phyloP scores from a whole-genome alignment of 441 rosid genomes.

The Gossypium schwendimanii region DNA sequence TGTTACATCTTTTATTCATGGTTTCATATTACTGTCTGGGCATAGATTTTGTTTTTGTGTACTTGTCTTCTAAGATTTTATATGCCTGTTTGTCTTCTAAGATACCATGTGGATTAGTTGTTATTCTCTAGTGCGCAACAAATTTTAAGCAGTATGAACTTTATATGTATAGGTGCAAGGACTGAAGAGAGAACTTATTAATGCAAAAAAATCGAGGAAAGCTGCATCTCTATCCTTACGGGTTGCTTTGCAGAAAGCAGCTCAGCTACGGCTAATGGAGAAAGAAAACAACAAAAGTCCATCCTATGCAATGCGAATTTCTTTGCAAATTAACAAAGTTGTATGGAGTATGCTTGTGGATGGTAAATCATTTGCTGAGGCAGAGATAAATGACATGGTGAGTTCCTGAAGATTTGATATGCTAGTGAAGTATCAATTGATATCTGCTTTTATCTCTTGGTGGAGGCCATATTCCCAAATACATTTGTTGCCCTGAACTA shows the following conservation, averaged over 20 bases:
- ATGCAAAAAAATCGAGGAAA: constrained; percentile 66
- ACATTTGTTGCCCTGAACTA: background rate
- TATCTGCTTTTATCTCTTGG: background rate
- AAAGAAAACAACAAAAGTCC: constrained; percentile 98
- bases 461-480: background rate
- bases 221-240: constrained; percentile 65
- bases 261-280: constrained; percentile 74
- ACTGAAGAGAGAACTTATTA: constrained; percentile 54
- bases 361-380: constrained; percentile 96
- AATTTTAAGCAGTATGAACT: constrained; percentile 12
- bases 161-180: constrained; percentile 55
- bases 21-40: background rate
- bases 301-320: constrained; percentile 94
- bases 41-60: background rate
- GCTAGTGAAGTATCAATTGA: background rate
- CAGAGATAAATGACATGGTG: constrained; percentile 98
- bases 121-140: background rate
- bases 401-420: constrained; percentile 23
- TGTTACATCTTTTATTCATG: background rate
- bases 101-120: constrained; percentile 5
- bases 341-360: constrained; percentile 96
- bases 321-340: constrained; percentile 77
- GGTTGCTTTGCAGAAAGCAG: constrained; percentile 73
- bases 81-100: background rate
- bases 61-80: background rate